A percentile compares a stretch with the other conserved stretches of the same genome.
These are phyloP conservation scores for Eucalyptus marginata DNA, from an alignment of 345 rosid species.

Conservation along the genomic window DNA sequence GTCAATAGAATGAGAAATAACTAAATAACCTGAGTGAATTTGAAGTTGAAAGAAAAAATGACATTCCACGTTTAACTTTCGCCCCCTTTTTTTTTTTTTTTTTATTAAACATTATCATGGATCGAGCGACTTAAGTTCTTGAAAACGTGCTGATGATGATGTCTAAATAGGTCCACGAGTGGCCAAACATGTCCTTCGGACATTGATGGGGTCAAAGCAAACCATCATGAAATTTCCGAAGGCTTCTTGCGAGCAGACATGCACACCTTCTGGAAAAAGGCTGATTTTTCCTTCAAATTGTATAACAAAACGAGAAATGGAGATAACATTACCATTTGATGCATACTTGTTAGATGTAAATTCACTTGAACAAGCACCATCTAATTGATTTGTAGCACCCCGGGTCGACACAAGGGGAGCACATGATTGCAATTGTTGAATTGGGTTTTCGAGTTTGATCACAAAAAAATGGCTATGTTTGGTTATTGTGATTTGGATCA, in stretches of 20 bases:
- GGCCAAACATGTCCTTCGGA: background rate
- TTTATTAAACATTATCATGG: background rate
- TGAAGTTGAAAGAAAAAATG: background rate
- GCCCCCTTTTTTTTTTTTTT: background rate
- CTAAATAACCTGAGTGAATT: background rate
- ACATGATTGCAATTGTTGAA: background rate
- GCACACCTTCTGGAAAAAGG: background rate
- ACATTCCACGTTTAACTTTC: rapidly evolving
- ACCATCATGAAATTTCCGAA: background rate
- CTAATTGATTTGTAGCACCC: background rate
- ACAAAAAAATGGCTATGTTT: background rate
- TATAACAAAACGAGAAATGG: background rate
- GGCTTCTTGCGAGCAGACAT: background rate
- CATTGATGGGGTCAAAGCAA: background rate
- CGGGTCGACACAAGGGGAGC: rapidly evolving
- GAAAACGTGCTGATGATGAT: background rate
- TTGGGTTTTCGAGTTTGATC: background rate
- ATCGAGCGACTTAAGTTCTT: background rate
- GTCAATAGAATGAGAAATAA: background rate
- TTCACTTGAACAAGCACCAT: background rate
- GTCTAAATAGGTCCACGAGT: background rate
- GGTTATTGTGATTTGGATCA: too few species aligned
- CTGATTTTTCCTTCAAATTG: background rate
- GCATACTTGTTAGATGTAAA: background rate
- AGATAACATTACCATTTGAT: background rate